A percentile compares a stretch with the other conserved stretches of the same genome.
Conservation (phyloP, 768 basidiomycete genomes). For the Leccinellum albellum region DNA sequence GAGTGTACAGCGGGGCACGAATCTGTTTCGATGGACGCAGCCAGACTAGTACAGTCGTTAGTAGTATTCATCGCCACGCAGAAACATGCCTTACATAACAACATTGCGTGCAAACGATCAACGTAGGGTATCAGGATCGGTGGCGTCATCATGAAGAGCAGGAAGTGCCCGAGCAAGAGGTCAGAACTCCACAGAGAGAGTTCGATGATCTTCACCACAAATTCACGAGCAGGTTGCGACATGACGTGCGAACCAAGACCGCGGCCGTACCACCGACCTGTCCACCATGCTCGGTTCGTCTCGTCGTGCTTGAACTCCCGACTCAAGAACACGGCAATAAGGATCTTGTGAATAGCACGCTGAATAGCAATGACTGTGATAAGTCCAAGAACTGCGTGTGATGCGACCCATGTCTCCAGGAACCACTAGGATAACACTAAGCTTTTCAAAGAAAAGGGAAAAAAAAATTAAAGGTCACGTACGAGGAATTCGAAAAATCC, state of each 20-base stretch:
- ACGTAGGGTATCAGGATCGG: slow-evolving; percentile 88
- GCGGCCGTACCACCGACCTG: slow-evolving; percentile 94
- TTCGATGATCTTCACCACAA: slow-evolving; percentile 96
- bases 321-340: slow-evolving; percentile 91
- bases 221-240: slow-evolving; percentile 98
- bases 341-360: slow-evolving; percentile 86
- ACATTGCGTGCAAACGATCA: slow-evolving; percentile 85
- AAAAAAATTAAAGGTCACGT: slow-evolving; percentile 30
- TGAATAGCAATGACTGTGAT: slow-evolving; percentile 91
- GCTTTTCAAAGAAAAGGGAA: neutral
- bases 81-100: slow-evolving; percentile 60
- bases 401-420: slow-evolving; percentile 86
- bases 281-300: slow-evolving; percentile 99
- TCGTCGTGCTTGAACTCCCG: slow-evolving; percentile 99
- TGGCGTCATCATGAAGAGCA: slow-evolving; percentile 87
- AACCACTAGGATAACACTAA: slow-evolving; percentile 66
- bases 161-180: slow-evolving; percentile 80
- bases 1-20: slow-evolving; percentile 83
- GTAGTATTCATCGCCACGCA: neutral
- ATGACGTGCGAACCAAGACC: slow-evolving; percentile 87
- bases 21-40: slow-evolving; percentile 92
- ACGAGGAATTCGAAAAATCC: slow-evolving; percentile 97
- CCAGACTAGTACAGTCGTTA: slow-evolving; percentile 65
- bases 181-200: slow-evolving; percentile 94
- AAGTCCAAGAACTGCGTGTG: slow-evolving; percentile 90